phyloP scores from a whole-genome alignment of 805 yeast genomes.

The Candida montana region DNA sequence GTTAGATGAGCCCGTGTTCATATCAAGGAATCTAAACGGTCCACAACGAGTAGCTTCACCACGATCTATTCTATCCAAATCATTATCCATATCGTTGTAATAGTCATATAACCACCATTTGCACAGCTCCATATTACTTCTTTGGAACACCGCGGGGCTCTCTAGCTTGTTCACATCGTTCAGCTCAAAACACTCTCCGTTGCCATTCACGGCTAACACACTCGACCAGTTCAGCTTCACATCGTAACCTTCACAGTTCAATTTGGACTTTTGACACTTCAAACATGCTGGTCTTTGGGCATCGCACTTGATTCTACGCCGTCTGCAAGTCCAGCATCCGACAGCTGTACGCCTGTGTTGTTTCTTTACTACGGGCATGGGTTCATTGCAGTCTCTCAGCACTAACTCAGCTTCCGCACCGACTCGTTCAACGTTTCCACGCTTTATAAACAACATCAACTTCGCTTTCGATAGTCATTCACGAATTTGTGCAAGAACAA shows the following conservation, averaged over 20 bases:
- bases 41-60: conserved; percentile 8
- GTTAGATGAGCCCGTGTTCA: neutral
- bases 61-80: conserved; percentile 41
- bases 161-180: conserved; percentile 22
- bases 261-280: conserved; percentile 59
- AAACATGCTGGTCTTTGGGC: conserved; percentile 60
- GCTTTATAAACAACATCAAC: no score
- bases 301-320: conserved; percentile 81
- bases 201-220: conserved; percentile 39
- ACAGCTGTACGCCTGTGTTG: conserved; percentile 46
- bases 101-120: conserved; percentile 28
- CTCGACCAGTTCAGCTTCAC: conserved; percentile 71
- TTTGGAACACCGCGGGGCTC: conserved; percentile 39
- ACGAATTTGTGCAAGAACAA: neutral
- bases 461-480: neutral
- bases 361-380: conserved; percentile 10
- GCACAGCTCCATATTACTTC: conserved; percentile 59
- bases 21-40: conserved; percentile 11
- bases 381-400: neutral
- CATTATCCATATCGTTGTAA: conserved; percentile 75
- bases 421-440: no score
- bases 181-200: conserved; percentile 28
- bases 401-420: neutral
- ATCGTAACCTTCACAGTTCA: conserved; percentile 76
- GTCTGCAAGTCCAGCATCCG: conserved; percentile 87